Base-by-base conservation (phyloP, 805 yeast genomes). In the Saturnispora zaruensis region DNA sequence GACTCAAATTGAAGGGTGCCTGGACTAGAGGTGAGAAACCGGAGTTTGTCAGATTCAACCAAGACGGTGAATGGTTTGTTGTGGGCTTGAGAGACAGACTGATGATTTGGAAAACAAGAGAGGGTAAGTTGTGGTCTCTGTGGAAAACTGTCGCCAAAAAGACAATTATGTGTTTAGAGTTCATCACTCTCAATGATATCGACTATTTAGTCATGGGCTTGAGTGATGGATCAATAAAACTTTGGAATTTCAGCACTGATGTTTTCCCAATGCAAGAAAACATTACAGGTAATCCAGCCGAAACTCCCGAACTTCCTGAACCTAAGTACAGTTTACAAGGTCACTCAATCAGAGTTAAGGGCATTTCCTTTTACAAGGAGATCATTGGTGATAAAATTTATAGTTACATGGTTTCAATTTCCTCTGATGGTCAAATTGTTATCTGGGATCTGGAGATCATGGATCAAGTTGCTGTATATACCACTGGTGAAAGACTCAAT, bases 391-490 rank as follows among this genome's bases (percentile, higher is more conserved):
- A 74, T 13, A 72, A 69, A 18, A 14, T 45, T 1, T 45, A 53
- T 9, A 56, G 60, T 13, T 84, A 75, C 60, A 66, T 93, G 60
- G 76, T 87, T 0, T 84, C 96, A 2, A 87, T 89, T 11, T 87
- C 96, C 0, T 87, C 97, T 0, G 98, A 91, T 66, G 98, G 98
- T 24, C 85, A 79, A 59, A 83, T 91, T 47, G 95, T 93, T 6
- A 85, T 91, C 3, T 91, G 97, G 96, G 84, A 90, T 62, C 68
- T 83, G 62, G 63, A 68, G 1, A 59, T 70, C 2, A 74, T 76
- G 58, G 95, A 87, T 59, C 96, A 89, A 65, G 76, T 89, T 23
- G 97, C 96, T 0, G 93, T 88, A 3, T 91, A 89, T 64, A 87
- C 83, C 55, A 77, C 91, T 20, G 95, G 95, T 11, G 98, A 93